Percentiles rank a stretch among this genome's conserved stretches.
These are phyloP conservation scores for Erodium chrysanthum DNA, from an alignment of 441 rosid species.

Conservation along the genomic window DNA sequence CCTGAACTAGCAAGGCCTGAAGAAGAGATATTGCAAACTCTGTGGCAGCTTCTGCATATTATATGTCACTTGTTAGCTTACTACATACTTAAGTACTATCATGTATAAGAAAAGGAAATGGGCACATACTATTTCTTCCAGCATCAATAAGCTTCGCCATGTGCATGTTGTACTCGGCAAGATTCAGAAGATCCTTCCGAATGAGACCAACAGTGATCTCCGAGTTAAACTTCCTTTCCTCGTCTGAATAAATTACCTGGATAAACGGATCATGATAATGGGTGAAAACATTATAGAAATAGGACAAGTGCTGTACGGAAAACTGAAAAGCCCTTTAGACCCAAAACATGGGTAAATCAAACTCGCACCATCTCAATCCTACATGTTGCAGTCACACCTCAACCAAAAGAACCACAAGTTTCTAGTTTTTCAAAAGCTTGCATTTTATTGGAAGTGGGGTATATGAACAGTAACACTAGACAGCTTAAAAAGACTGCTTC, in stretches of 20 bases:
- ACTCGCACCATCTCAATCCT: not conserved
- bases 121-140: conserved; percentile 27
- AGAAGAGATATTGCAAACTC: conserved; percentile 29
- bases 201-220: conserved; percentile 26
- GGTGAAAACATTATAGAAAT: not conserved
- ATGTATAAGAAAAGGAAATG: not conserved
- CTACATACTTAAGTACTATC: conserved; percentile 2
- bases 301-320: not conserved
- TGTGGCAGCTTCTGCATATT: conserved; percentile 26
- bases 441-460: not conserved
- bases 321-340: not conserved
- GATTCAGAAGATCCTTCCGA: conserved; percentile 24
- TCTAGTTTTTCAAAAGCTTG: not conserved
- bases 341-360: not conserved
- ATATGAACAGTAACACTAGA: not conserved
- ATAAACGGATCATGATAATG: not conserved
- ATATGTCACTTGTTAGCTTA: conserved; percentile 6
- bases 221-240: conserved; percentile 28
- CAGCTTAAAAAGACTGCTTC: not conserved
- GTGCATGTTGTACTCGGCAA: conserved; percentile 24
- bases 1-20: conserved; percentile 24
- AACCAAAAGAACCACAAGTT: not conserved
- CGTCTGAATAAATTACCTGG: conserved; percentile 27
- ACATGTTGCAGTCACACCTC: not conserved
- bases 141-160: conserved; percentile 32